Evolutionary conservation across 2,329 filamentous ascomycete species (phyloP).

Genomic region (Albophoma yamanashiensis): DNA sequence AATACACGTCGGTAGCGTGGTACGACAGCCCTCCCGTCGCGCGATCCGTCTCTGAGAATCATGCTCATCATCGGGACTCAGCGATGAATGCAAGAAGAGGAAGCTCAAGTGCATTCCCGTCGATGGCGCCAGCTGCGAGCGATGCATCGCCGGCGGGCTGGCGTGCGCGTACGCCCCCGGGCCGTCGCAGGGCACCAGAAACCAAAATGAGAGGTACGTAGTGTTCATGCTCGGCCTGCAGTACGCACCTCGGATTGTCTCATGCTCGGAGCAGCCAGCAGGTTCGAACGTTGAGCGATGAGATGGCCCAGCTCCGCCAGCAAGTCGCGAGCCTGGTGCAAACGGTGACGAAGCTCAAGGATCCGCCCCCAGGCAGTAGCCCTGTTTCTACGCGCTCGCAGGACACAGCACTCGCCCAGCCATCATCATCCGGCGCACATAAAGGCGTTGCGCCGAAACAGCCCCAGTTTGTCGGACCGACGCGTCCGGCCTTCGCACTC

Average conservation of each 20-base stretch:
- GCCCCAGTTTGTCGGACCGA: constrained; percentile 25
- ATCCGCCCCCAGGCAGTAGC: constrained; percentile 5
- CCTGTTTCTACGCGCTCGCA: constrained; percentile 6
- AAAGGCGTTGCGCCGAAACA: constrained; percentile 16
- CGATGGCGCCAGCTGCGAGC: constrained; percentile 15
- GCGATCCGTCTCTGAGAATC: not conserved
- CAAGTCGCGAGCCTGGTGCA: constrained; percentile 18
- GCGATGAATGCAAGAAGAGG: constrained; percentile 28
- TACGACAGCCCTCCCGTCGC: constrained; percentile 7
- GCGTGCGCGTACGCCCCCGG: constrained; percentile 14
- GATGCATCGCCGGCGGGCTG: constrained; percentile 16
- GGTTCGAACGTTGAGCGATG: constrained; percentile 14
- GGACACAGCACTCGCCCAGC: constrained; percentile 5
- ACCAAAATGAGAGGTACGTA: constrained; percentile 12
- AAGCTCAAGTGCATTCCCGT: constrained; percentile 28
- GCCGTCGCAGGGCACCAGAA: constrained; percentile 9
- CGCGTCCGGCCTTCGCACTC: constrained; percentile 22
- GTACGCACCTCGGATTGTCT: not conserved
- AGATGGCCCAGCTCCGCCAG: constrained; percentile 17
- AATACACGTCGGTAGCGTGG: constrained; percentile 27
- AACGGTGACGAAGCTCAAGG: constrained; percentile 15
- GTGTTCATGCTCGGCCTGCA: not conserved
- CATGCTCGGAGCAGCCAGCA: constrained; percentile 1
- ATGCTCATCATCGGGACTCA: constrained; percentile 7
- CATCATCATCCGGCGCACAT: constrained; percentile 8